Evolutionary conservation across 1,284 basidiomycete genomes (phyloP).

Genomic region (Pholiota adiposa): DNA sequence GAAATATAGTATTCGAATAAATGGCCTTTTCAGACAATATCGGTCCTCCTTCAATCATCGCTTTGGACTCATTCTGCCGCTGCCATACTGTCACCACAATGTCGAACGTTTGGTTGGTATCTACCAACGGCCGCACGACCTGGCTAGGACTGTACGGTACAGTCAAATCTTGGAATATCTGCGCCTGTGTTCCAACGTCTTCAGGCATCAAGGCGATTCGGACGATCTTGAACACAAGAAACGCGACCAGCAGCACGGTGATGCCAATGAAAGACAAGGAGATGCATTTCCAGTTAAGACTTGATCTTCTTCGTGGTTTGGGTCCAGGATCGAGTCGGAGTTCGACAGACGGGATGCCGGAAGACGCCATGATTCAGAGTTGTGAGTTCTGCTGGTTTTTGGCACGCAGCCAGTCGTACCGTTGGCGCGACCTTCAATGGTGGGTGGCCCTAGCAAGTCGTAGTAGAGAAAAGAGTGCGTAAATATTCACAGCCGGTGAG

Average conservation of each 20-base stretch:
- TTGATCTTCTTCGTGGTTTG: not conserved
- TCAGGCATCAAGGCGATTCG: not conserved
- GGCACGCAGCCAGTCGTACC: too few relatives aligned
- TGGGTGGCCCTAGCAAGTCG: too few relatives aligned
- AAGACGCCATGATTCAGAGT: not conserved
- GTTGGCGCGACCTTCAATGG: too few relatives aligned
- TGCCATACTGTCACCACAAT: conserved; percentile 38
- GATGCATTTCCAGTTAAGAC: not conserved
- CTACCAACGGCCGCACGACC: conserved; percentile 37
- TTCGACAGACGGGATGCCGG: not conserved
- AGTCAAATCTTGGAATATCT: conserved; percentile 12
- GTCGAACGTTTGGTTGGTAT: conserved; percentile 31
- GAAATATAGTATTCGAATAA: conserved; percentile 36
- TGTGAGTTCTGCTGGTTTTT: too few relatives aligned
- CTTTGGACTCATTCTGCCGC: conserved; percentile 13
- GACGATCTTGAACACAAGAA: not conserved
- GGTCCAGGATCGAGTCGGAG: conserved; percentile 10
- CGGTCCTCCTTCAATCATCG: not conserved
- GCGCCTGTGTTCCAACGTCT: not conserved
- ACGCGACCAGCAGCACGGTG: not conserved
- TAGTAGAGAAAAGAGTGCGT: too few relatives aligned
- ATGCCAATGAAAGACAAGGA: not conserved
- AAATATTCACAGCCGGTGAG: too few relatives aligned
- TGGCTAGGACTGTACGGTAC: conserved; percentile 7
- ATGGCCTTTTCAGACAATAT: conserved; percentile 26